Evolutionary conservation across 768 basidiomycete genomes (phyloP).

Genomic region (Tulasnella sp.): DNA sequence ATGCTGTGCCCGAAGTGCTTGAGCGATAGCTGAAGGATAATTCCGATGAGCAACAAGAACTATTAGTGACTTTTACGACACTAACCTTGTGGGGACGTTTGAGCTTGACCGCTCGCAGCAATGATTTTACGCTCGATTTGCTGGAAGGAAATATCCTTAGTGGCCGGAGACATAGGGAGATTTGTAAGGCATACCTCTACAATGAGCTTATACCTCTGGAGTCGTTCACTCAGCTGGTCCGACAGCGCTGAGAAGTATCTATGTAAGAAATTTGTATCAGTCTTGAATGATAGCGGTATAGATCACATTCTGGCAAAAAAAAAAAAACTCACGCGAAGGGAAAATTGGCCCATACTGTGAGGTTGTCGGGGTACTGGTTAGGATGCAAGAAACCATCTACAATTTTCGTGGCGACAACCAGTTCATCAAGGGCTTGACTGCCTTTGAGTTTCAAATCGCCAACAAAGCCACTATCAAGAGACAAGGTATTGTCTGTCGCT

Average conservation of each 20-base stretch:
- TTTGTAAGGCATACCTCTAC: constrained; percentile 60
- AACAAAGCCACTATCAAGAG: constrained; percentile 66
- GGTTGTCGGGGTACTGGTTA: constrained; percentile 55
- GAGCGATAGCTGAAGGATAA: constrained; percentile 59
- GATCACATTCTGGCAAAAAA: constrained; percentile 71
- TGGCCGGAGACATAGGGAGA: constrained; percentile 11
- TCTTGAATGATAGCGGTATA: background rate
- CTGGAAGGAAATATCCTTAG: constrained; percentile 44
- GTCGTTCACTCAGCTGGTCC: constrained; percentile 68
- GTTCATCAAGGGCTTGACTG: constrained; percentile 79
- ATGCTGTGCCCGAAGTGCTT: constrained; percentile 81
- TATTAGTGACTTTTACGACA: background rate
- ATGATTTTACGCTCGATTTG: constrained; percentile 84
- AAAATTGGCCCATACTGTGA: background rate
- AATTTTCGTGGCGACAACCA: constrained; percentile 73
- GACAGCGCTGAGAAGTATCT: constrained; percentile 52
- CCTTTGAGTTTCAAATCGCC: constrained; percentile 74
- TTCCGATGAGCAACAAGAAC: background rate
- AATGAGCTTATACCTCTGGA: constrained; percentile 78
- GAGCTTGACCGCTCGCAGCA: constrained; percentile 63
- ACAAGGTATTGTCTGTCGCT: constrained; percentile 52
- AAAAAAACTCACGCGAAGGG: constrained; percentile 71
- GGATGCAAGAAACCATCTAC: constrained; percentile 79
- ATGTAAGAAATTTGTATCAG: background rate
- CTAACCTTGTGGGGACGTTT: constrained; percentile 75